Conservation (phyloP, 225 moss, liverwort and hornwort species). For the Sphagnum tenellum region DNA sequence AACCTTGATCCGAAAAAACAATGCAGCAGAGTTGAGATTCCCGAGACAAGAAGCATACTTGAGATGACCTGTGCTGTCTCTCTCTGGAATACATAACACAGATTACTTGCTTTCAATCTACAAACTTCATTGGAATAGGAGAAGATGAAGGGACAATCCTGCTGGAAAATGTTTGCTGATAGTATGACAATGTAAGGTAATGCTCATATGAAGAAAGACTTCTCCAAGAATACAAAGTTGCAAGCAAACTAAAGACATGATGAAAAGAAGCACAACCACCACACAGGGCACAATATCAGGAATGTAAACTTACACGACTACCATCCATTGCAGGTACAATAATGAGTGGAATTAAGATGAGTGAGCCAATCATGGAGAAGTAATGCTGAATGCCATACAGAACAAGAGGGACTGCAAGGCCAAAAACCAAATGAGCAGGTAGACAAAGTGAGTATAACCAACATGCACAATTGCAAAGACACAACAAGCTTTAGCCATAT, state of each 20-base stretch:
- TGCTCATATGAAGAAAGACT: no score
- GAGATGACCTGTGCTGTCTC: conserved; percentile 75
- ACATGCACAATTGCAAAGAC: no score
- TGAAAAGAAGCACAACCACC: not conserved
- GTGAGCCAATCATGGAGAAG: conserved; percentile 67
- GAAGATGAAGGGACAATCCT: no score
- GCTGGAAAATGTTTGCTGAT: no score
- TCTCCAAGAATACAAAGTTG: no score
- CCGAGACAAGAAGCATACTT: conserved; percentile 68
- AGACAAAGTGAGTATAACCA: no score
- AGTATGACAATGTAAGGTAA: not conserved
- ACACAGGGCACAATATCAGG: not conserved
- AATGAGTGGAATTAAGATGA: conserved; percentile 63
- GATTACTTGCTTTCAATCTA: not conserved
- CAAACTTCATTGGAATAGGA: no score
- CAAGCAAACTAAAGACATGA: not conserved
- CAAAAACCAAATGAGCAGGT: not conserved
- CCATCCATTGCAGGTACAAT: conserved; percentile 74
- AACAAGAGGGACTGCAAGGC: conserved; percentile 59
- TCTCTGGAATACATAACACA: conserved; percentile 27
- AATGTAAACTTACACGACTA: conserved; percentile 36
- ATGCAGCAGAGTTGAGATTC: conserved; percentile 64
- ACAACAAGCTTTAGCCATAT: no score
- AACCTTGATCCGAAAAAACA: conserved; percentile 62
- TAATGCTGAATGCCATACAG: conserved; percentile 77